Evolutionary conservation across 169 alveolate species (phyloP).

Genomic region (Plasmodium berghei): DNA sequence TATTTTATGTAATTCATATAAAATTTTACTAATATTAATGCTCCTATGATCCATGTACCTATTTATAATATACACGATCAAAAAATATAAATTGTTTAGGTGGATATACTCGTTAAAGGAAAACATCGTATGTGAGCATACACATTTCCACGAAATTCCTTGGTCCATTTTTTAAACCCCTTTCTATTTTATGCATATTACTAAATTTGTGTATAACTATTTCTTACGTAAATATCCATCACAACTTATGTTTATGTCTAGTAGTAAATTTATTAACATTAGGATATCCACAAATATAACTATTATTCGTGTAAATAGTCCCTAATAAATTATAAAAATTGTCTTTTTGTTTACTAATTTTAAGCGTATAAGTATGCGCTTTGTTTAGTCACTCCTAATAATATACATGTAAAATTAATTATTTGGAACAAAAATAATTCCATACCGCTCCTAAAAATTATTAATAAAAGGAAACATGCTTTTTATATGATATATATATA

Average conservation of each 20-base stretch:
- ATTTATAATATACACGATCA: not conserved
- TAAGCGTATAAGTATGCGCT: not conserved
- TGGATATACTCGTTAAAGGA: not conserved
- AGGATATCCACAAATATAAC: constrained; percentile 49
- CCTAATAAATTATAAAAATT: constrained; percentile 38
- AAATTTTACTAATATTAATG: constrained; percentile 40
- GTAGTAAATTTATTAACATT: constrained; percentile 32
- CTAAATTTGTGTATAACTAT: not conserved
- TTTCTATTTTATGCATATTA: not conserved
- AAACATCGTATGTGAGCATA: not conserved
- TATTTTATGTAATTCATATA: constrained; percentile 5
- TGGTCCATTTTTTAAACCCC: not conserved
- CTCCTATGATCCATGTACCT: constrained; percentile 76
- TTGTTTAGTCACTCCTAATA: not conserved
- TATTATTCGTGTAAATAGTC: constrained; percentile 20
- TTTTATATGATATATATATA: too few species aligned
- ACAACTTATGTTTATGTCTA: constrained; percentile 37
- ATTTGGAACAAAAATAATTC: constrained; percentile 6
- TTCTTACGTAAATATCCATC: constrained; percentile 70
- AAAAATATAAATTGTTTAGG: not conserved
- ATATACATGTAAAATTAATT: not conserved
- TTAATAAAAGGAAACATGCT: not conserved
- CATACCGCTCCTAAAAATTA: constrained; percentile 43
- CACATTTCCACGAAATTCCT: not conserved
- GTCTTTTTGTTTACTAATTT: constrained; percentile 10